Evolutionary conservation across 495 filamentous ascomycete genomes (phyloP).

Genomic region (Penicillium paradoxum): DNA sequence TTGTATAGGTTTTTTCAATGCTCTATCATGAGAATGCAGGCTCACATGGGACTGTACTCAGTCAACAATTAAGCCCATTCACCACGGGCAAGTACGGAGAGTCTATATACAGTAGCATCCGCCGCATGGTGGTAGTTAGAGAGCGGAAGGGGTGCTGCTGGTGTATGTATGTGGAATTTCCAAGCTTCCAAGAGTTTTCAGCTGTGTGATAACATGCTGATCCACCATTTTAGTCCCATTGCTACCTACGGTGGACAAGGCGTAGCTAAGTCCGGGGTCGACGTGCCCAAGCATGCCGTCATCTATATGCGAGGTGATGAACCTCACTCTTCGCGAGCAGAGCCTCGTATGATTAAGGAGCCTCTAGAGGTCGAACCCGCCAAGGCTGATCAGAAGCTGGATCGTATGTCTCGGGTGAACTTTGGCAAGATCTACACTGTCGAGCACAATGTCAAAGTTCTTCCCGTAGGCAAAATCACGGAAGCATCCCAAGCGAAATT

Average conservation of each 20-base stretch:
- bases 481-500: constrained; percentile 25
- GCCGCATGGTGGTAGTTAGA: constrained; percentile 33
- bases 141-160: constrained; percentile 19
- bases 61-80: constrained; percentile 7
- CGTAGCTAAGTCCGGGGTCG: constrained; percentile 27
- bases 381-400: constrained; percentile 22
- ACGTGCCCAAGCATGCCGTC: constrained; percentile 33
- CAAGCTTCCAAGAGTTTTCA: background rate
- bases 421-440: constrained; percentile 46
- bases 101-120: constrained; percentile 24
- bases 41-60: constrained; percentile 6
- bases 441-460: constrained; percentile 44
- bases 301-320: constrained; percentile 25
- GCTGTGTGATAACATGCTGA: background rate
- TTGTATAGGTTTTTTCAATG: constrained; percentile 27
- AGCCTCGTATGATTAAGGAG: constrained; percentile 29
- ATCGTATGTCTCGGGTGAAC: constrained; percentile 40
- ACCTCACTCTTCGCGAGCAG: constrained; percentile 6
- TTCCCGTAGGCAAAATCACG: constrained; percentile 29
- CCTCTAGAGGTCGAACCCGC: constrained; percentile 27
- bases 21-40: constrained; percentile 30
- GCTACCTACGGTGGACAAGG: constrained; percentile 34
- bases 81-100: constrained; percentile 20
- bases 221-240: constrained; percentile 22
- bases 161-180: constrained; percentile 25